Evolutionary conservation across 2,329 filamentous ascomycete species (phyloP), one percentile per base, ranked within the genome.

Genomic region (Orbilia ellipsospora): DNA sequence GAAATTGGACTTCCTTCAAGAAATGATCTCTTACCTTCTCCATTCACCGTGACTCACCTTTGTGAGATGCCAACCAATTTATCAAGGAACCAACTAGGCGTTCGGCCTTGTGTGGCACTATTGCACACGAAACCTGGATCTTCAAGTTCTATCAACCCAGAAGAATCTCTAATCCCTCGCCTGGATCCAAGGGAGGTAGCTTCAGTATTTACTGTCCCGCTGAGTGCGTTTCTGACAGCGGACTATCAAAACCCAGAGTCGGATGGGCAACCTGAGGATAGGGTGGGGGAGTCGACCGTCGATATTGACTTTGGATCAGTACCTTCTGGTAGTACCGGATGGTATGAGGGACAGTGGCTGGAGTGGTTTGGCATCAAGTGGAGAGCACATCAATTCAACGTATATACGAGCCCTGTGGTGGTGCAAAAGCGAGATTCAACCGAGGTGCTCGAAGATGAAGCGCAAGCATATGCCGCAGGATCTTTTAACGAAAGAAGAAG

Each of bases 151-250:
- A 48, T 59, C 0, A 70, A 73, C n/a, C 59, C 66, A 1, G 91
- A 91, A 80, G 89, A 90, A 78, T 87, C 85, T 75, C 87, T 94
- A 83, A 92, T 92, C 73, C 94, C 94, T 0, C 87, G 89, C 45
- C 86, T 97, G 10, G 92, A 97, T 83, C 92, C 93, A 0, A 90
- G 92, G 78, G 94, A 98, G 83, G 94, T 98, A 1, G 94, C 93
- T 1, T 94, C 93, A 52, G 93, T 98, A 40, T 98, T 98, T 83
- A 94, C 92, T 4, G 94, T 92, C 4, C 91, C 92, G 0, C 93
- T 98, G 79, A 88, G 90, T 81, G 92, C 93, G 81, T 97, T 98
- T 81, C 84, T 98, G 63, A 85, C 84, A 55, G 82, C 84, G 36
- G 82, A 83, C 60, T 90, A 92, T 81, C 86, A 91, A 77, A 82